phyloP scores from a whole-genome alignment of 2,329 filamentous ascomycete species.

The Fusarium burgessii region DNA sequence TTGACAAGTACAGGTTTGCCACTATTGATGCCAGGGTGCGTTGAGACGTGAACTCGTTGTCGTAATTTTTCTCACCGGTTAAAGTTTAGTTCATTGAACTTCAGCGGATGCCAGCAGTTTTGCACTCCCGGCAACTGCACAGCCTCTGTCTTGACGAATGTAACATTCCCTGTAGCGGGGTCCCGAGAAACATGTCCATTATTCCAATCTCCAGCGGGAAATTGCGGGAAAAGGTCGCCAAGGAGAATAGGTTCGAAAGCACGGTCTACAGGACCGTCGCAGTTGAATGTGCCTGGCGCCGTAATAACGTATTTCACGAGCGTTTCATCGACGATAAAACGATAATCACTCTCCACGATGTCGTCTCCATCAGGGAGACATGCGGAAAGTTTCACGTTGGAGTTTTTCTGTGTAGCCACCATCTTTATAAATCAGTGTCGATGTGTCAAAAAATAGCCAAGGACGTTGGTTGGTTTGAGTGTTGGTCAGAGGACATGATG shows the following conservation, averaged over 20 bases:
- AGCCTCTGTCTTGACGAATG: constrained; percentile 38
- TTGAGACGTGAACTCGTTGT: constrained; percentile 43
- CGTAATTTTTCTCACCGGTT: constrained; percentile 37
- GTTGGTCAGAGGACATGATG: not conserved
- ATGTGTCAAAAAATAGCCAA: not conserved
- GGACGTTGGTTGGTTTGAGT: not conserved
- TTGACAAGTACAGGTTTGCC: constrained; percentile 43
- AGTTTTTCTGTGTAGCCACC: not conserved
- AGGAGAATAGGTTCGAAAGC: constrained; percentile 46
- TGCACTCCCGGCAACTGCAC: constrained; percentile 32
- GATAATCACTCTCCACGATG: constrained; percentile 44
- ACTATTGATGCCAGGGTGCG: constrained; percentile 39
- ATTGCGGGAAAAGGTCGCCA: constrained; percentile 42
- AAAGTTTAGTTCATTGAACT: constrained; percentile 45
- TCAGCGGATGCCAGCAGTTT: constrained; percentile 41
- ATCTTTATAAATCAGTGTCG: not conserved
- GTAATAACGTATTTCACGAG: constrained; percentile 45
- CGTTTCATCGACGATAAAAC: constrained; percentile 44
- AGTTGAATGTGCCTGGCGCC: constrained; percentile 41
- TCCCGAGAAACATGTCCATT: constrained; percentile 34
- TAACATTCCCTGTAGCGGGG: constrained; percentile 28
- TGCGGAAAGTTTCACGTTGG: constrained; percentile 45
- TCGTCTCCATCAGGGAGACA: constrained; percentile 44
- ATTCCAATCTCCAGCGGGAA: constrained; percentile 46
- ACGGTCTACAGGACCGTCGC: constrained; percentile 37